phyloP scores from a whole-genome alignment of 2,329 filamentous ascomycete genomes.

The Fusarium sp. region DNA sequence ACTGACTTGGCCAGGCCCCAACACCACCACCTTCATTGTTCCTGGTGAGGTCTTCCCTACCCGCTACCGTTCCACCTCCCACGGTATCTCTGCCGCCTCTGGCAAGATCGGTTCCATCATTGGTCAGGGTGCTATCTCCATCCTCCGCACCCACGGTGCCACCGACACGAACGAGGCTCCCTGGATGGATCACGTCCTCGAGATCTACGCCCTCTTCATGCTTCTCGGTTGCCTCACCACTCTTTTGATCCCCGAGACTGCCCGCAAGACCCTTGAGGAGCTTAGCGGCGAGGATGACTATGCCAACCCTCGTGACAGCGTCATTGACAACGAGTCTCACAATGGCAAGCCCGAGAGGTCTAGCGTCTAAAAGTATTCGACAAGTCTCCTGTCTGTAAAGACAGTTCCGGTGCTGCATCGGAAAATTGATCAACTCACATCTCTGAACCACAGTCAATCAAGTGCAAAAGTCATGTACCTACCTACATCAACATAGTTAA shows the following conservation, averaged over 20 bases:
- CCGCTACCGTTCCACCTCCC: conserved; percentile 67
- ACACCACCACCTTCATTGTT: conserved; percentile 68
- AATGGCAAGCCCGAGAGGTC: conserved; percentile 28
- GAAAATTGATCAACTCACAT: not conserved
- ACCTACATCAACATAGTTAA: not conserved
- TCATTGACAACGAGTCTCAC: conserved; percentile 24
- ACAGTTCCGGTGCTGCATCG: not conserved
- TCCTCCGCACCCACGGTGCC: conserved; percentile 61
- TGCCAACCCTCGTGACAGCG: conserved; percentile 19
- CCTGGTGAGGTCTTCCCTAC: conserved; percentile 69
- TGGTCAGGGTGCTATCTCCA: conserved; percentile 68
- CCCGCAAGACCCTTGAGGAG: conserved; percentile 78
- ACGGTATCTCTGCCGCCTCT: conserved; percentile 67
- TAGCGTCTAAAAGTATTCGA: conserved; percentile 26
- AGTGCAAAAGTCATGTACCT: not conserved
- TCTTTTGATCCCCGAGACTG: conserved; percentile 79
- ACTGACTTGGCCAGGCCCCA: conserved; percentile 54
- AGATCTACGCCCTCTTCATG: conserved; percentile 84
- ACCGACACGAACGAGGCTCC: conserved; percentile 58
- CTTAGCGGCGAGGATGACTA: conserved; percentile 57
- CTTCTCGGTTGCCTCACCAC: conserved; percentile 76
- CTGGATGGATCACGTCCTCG: conserved; percentile 82
- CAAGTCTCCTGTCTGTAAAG: not conserved
- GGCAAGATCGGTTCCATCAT: conserved; percentile 70
- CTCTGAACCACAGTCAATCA: not conserved